These are phyloP conservation scores for Bretziella fagacearum DNA, from an alignment of 2,329 filamentous ascomycete genomes.

Conservation along the genomic window DNA sequence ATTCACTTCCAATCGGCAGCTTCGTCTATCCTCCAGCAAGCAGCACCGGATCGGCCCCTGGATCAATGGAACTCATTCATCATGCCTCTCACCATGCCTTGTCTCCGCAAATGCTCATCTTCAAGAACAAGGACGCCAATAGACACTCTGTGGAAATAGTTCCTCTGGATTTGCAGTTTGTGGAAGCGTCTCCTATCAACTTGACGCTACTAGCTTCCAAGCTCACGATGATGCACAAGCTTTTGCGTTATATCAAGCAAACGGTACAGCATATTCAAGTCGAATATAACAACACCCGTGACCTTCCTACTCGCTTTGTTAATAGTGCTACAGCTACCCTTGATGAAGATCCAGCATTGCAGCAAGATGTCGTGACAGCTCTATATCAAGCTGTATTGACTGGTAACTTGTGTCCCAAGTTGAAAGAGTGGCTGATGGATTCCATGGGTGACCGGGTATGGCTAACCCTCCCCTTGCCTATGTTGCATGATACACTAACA, in stretches of 20 bases:
- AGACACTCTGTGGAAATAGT: slow-evolving; percentile 37
- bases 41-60: slow-evolving; percentile 17
- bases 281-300: slow-evolving; percentile 70
- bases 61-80: slow-evolving; percentile 26
- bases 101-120: slow-evolving; percentile 60
- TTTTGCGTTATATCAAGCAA: slow-evolving; percentile 71
- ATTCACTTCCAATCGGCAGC: slow-evolving; percentile 63
- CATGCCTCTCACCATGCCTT: slow-evolving; percentile 58
- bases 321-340: slow-evolving; percentile 35
- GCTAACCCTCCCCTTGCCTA: slow-evolving; percentile 11
- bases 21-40: slow-evolving; percentile 31
- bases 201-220: slow-evolving; percentile 73
- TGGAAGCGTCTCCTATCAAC: slow-evolving; percentile 61
- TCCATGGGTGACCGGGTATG: slow-evolving; percentile 61
- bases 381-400: slow-evolving; percentile 74
- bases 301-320: slow-evolving; percentile 64
- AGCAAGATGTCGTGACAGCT: slow-evolving; percentile 48
- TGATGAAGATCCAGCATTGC: slow-evolving; percentile 53
- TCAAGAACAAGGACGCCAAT: slow-evolving; percentile 25
- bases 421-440: slow-evolving; percentile 81
- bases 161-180: slow-evolving; percentile 68
- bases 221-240: slow-evolving; percentile 70
- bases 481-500: too few relatives aligned
- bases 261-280: slow-evolving; percentile 60
- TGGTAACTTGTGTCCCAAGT: slow-evolving; percentile 55